Base-by-base conservation (phyloP, 805 yeast species). In the Spathaspora passalidarum region DNA sequence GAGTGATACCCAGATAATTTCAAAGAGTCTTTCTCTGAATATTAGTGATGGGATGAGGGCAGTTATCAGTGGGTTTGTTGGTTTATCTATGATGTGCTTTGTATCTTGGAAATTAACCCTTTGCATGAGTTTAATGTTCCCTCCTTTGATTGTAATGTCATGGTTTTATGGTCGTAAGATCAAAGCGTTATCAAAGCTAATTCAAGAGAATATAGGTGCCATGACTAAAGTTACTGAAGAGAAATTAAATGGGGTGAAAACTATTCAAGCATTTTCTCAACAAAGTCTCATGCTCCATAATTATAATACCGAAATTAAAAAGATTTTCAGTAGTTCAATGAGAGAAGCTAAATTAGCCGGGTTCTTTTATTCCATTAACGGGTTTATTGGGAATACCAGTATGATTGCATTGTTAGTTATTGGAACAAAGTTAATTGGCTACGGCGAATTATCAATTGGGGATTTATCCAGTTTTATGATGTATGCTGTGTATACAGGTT, bases 401-500 rank as follows among this genome's bases (percentile, higher is more conserved):
- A 66, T 92, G 40, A 68, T 92, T n/a, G 85, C 89, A 1, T 66
- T 92, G 45, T 73, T 92, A 23, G 79, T 86, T 5, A 73, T 88
- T 16, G 98, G 98, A 2, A 85, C 96, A 1, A 77, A 80, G 44
- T 81, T 92, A 82, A 94, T 92, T 19, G 73, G 83, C 32, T 68
- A 69, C 32, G 96, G 97, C 0, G 80, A 81, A 36, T 65, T 92
- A 47, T 79, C 95, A 0, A 78, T 90, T 34, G 98, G 98, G 44
- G 97, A 91, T 56, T 73, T 92, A 38, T 85, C 96, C 5, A 86
- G 96, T 42, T 92, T 90, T 63, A 84, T 91, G 83, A 86, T 92
- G 94, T 92, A 92, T 66, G 94, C 97, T 0, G 88, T 88, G 1
- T 92, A 88, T 63, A 86, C 96, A 2, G 98, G 97, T 0, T 75